Base-by-base conservation (phyloP, 2,329 filamentous ascomycete genomes). In the Hirsutella rhossiliensis region DNA sequence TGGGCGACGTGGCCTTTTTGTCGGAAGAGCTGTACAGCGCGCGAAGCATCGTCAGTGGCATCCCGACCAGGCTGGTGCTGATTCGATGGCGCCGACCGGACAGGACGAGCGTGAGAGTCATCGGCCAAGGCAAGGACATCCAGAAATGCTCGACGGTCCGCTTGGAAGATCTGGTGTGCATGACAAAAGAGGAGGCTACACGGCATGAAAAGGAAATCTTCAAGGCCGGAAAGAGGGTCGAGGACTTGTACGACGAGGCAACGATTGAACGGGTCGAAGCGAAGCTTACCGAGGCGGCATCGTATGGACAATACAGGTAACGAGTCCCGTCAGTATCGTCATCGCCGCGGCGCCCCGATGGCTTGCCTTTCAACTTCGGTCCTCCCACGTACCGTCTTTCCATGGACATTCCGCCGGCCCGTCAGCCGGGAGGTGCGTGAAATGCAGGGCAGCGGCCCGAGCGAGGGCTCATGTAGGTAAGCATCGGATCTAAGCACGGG, bases 171-270 rank as follows among this genome's bases (percentile, higher is more conserved):
- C 59, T 96, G 47, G 88, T 95, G 0, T 85, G 84, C 54, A 87
- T 96, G 86, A 96, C 89, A 1, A 94, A 89, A 61, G 89, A 96
- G 48, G 89, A 96, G 63, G 86, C 84, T 3, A 66, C 72, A 15
- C 72, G 76, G 46, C 92, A 98, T 62, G 86, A 94, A 59, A 84
- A 80, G 60, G 71, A 87, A 56, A 73, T 97, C 1, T 67, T 97
- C 38, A 81, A 77, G 54, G 84, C 77, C 0, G 75, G 72, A 1
- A 84, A 81, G 64, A 63, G 59, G 9, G 68, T 78, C 0, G 82
- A 85, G 50, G 82, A 90, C 1, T 49, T 96, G 23, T 98, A 96
- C 57, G 79, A 82, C 54, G 57, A 63, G 15, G 75, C 77, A 28
- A 79, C 82, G 0, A 66, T 94, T 41, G 70, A 76, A 45, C 69